Evolutionary conservation across 192 early-diverging fungal species (phyloP).

Genomic region (Umbelopsis isabellina): DNA sequence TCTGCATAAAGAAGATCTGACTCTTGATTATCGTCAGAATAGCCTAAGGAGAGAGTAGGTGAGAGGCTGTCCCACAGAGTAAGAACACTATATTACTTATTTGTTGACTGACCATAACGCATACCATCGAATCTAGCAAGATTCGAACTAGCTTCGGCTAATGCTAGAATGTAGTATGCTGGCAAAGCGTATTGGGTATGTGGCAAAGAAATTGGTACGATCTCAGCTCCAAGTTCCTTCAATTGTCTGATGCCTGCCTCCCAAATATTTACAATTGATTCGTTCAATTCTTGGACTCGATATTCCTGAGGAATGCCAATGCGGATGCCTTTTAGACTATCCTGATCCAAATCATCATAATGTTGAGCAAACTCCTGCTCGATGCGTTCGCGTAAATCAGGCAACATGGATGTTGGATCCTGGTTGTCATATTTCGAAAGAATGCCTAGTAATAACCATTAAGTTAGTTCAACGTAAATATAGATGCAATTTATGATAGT

Average conservation of each 20-base stretch:
- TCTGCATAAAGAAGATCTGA: slow-evolving; percentile 53
- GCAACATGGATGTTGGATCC: slow-evolving; percentile 67
- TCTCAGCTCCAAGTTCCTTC: slow-evolving; percentile 61
- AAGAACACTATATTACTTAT: neutral
- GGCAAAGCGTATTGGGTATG: slow-evolving; percentile 72
- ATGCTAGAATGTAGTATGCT: slow-evolving; percentile 86
- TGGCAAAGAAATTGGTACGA: slow-evolving; percentile 73
- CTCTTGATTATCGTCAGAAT: slow-evolving; percentile 30
- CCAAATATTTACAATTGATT: slow-evolving; percentile 61
- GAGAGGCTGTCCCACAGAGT: neutral
- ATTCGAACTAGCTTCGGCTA: slow-evolving; percentile 92
- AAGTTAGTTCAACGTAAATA: neutral
- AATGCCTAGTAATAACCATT: slow-evolving; percentile 42
- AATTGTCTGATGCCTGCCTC: slow-evolving; percentile 57
- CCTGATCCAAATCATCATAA: neutral
- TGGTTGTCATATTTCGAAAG: slow-evolving; percentile 59
- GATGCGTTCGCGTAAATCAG: slow-evolving; percentile 41
- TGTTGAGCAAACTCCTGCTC: slow-evolving; percentile 8
- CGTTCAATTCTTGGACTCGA: slow-evolving; percentile 73
- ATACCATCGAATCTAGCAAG: slow-evolving; percentile 87
- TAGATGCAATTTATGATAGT: neutral
- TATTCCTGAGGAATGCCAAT: slow-evolving; percentile 80
- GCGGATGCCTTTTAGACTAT: slow-evolving; percentile 50
- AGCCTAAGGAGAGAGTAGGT: slow-evolving; percentile 34
- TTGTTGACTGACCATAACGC: slow-evolving; percentile 67